These are phyloP conservation scores for Candida jianshihensis DNA, from an alignment of 805 yeast genomes.

Conservation along the genomic window DNA sequence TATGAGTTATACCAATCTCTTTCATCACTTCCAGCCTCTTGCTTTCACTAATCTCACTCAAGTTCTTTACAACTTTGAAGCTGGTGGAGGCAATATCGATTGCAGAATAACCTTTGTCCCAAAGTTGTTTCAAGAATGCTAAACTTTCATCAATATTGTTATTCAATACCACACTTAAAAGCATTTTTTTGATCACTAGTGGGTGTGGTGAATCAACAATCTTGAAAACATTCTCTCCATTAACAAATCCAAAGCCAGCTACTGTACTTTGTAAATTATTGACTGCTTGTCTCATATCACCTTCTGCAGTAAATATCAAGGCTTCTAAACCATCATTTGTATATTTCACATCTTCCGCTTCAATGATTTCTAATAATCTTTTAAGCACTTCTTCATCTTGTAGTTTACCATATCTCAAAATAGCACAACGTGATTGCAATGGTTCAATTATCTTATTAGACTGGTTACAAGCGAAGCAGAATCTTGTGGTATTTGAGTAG, in stretches of 20 bases:
- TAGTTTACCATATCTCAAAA: constrained; percentile 73
- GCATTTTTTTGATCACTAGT: constrained; percentile 64
- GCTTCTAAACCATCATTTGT: constrained; percentile 92
- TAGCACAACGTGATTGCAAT: constrained; percentile 92
- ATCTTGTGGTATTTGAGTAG: constrained; percentile 90
- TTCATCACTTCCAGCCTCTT: constrained; percentile 69
- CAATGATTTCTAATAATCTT: constrained; percentile 64
- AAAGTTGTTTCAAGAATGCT: constrained; percentile 55
- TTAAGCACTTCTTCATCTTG: constrained; percentile 80
- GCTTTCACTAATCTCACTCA: constrained; percentile 62
- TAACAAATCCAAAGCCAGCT: constrained; percentile 90
- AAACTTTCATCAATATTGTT: constrained; percentile 60
- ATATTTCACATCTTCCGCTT: constrained; percentile 65
- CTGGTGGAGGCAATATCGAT: constrained; percentile 88
- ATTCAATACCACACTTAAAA: constrained; percentile 38
- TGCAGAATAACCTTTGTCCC: constrained; percentile 90
- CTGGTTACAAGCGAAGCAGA: constrained; percentile 98
- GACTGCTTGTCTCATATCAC: constrained; percentile 98
- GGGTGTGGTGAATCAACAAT: constrained; percentile 98
- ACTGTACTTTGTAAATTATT: constrained; percentile 91
- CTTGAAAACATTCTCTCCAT: constrained; percentile 85
- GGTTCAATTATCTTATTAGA: constrained; percentile 95
- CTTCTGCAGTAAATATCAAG: constrained; percentile 89
- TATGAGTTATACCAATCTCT: constrained; percentile 85
- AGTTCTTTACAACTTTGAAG: constrained; percentile 77